Base-by-base conservation (phyloP, 2,329 filamentous ascomycete genomes). In the Macrophomina phaseolina region DNA sequence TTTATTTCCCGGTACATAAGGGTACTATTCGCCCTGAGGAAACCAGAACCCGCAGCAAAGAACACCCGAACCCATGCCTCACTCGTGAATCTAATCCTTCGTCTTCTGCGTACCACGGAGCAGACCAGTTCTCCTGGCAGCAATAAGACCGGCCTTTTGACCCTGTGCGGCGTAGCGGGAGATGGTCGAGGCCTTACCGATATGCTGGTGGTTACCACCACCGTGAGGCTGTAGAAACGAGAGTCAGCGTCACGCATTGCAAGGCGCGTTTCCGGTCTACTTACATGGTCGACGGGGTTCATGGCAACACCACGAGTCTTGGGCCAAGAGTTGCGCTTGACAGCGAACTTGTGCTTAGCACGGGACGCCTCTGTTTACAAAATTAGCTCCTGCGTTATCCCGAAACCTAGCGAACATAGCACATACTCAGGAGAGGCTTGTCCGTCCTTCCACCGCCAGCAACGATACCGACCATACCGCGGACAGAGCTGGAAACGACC, bases 241-340 rank as follows among this genome's bases (percentile, higher is more conserved):
- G n/a, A 67, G 73, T 80, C 68, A 80, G 77, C 67, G 55, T 67
- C 48, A 48, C 73, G 63, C 73, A 65, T 76, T 71, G 69, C 34
- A 64, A 60, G 53, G 58, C 40, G 23, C 45, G 16, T 8, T 32
- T n/a, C 42, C 66, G 36, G 38, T 61, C 71, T 36, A 73, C 84
- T 81, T 85, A 86, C 84, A 90, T 99, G 95, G 87, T 99, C 95
- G 80, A 99, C 95, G 79, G 95, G 95, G 88, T 99, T 99, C 95
- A 99, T 99, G 85, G 95, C 95, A 91, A 99, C 95, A 97, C 95
- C 95, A 95, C 95, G 94, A 89, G 95, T 99, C 92, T 97, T 97
- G 86, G 95, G 95, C 95, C 95, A 99, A 82, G 90, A 94, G 93
- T 99, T 98, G 83, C 95, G 93, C 93, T 99, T 99, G 87, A 97